Base-by-base conservation (phyloP, 768 basidiomycete genomes). In the Lentinula detonsa region DNA sequence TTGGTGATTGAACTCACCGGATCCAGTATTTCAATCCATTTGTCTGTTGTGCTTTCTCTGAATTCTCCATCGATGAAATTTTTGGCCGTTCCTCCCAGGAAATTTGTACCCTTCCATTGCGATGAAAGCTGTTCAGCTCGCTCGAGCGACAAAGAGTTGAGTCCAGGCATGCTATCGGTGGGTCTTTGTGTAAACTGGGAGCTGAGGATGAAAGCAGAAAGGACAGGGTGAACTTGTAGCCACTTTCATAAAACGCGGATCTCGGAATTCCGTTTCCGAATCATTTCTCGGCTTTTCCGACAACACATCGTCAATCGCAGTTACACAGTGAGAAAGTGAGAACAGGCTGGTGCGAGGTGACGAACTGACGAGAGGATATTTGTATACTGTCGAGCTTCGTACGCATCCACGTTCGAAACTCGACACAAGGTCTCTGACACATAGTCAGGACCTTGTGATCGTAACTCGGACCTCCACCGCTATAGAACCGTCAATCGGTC, bases 51-150 rank as follows among this genome's bases (percentile, higher is more conserved):
- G 75, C 91, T 93, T 67, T 95, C 90, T 8, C 88, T 79, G 68
- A 95, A 98, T 75, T 94, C 82, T 5, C 95, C 96, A 10, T 85
- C 90, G 61, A 98, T 91, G 73, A 88, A 94, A 72, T 94, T 95
- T 82, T 91, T 95, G 59, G 95, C 95, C 62, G 81, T 87, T 34
- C 84, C 89, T n/a, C 95, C 95, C 10, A 85, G 82, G 31, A 89
- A 87, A 61, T 81, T 90, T 2, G 95, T 95, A 45, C 95, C 95
- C 64, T 87, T 86, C 92, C 93, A 98, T 35, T 85, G 80, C 11
- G 40, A 72, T 16, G 90, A 89, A n/a, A 94, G 76, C 57, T 80
- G 80, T 65, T 91, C 85, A 1, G 91, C 91, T 64, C 81, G 83
- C 31, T 82, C 71, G n/a, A 81, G 78, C n/a, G 86, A 87, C 7